phyloP scores from a whole-genome alignment of 805 yeast genomes.

The Hyphopichia homilentoma region DNA sequence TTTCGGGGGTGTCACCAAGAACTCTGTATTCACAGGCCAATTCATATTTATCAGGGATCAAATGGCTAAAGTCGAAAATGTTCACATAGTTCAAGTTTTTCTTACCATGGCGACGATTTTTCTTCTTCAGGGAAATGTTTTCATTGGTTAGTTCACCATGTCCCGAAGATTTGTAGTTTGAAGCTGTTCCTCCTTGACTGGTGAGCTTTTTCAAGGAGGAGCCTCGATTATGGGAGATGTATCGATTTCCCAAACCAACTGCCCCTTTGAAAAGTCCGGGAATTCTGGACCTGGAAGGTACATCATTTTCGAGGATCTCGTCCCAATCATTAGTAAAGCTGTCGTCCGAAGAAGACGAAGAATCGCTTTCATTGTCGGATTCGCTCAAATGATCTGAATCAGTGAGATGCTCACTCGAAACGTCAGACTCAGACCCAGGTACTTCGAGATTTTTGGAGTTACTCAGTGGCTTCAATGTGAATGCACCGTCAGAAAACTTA shows the following conservation, averaged over 20 bases:
- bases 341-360: conserved; percentile 42
- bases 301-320: conserved; percentile 56
- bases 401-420: conserved; percentile 14
- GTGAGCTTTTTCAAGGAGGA: conserved; percentile 30
- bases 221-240: conserved; percentile 17
- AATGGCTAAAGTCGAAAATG: conserved; percentile 59
- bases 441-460: conserved; percentile 11
- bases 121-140: conserved; percentile 10
- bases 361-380: conserved; percentile 9
- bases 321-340: conserved; percentile 70
- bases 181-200: conserved; percentile 35
- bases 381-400: conserved; percentile 10
- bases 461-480: conserved; percentile 24
- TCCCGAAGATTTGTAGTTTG: conserved; percentile 33
- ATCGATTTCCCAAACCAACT: conserved; percentile 36
- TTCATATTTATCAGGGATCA: conserved; percentile 73
- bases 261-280: conserved; percentile 48
- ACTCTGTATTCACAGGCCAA: conserved; percentile 65
- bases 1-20: conserved; percentile 59
- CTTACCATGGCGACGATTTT: conserved; percentile 14
- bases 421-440: conserved; percentile 19
- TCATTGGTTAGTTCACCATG: conserved; percentile 31
- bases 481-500: conserved; percentile 47
- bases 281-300: conserved; percentile 45
- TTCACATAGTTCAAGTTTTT: conserved; percentile 53